A percentile compares a stretch with the other conserved stretches of the same genome.
Conservation (phyloP, 768 basidiomycete genomes). For the Stropharia rugosoannulata region DNA sequence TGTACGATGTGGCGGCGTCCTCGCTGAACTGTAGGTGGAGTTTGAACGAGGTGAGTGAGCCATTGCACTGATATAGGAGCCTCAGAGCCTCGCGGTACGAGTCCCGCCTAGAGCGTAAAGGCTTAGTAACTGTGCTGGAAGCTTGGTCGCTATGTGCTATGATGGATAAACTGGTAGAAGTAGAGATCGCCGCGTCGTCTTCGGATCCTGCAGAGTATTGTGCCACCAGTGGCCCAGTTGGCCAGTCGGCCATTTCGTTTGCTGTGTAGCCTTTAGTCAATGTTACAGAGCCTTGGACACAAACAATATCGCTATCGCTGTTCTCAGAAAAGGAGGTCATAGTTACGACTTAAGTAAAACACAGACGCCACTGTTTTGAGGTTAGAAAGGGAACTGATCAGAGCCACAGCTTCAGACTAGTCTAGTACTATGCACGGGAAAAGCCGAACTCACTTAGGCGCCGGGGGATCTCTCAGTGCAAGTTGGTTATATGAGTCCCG, state of each 20-base stretch:
- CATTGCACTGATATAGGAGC: not conserved
- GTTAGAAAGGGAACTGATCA: not conserved
- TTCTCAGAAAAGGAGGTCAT: not conserved
- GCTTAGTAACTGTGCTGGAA: not conserved
- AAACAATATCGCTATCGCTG: not conserved
- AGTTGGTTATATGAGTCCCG: not conserved
- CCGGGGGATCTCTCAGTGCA: not conserved
- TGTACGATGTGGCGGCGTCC: not conserved
- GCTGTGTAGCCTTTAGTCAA: not conserved
- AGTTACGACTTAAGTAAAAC: not conserved
- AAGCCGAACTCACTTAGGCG: not conserved
- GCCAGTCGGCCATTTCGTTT: not conserved
- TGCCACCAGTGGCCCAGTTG: not conserved
- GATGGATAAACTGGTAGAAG: not conserved
- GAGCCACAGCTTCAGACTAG: too few relatives aligned
- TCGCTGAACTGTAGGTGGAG: too few relatives aligned
- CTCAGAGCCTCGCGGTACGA: not conserved
- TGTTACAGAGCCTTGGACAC: not conserved
- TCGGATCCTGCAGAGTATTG: not conserved
- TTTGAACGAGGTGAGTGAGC: not conserved
- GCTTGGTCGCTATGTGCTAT: not conserved
- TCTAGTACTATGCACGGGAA: not conserved
- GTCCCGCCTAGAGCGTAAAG: slow-evolving; percentile 3
- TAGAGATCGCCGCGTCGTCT: not conserved
- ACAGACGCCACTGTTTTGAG: not conserved